Evolutionary conservation across 345 rosid genomes (phyloP).

Genomic region (Pistacia integerrima): DNA sequence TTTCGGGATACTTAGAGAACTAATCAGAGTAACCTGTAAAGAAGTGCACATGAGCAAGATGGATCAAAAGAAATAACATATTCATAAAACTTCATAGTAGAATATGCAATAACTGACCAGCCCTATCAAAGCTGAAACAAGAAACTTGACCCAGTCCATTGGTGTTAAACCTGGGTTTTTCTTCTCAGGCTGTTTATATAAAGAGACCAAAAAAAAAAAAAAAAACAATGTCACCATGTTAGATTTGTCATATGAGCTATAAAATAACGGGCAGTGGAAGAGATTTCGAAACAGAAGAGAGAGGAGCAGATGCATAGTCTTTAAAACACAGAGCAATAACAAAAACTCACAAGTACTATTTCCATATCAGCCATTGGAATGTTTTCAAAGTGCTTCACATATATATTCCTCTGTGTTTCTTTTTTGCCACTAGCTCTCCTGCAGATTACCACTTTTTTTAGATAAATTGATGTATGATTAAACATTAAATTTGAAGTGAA

Average conservation of each 20-base stretch:
- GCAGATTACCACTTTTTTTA: slow-evolving; percentile 27
- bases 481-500: background rate
- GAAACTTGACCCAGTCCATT: slow-evolving; percentile 97
- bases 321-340: background rate
- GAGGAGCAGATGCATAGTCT: slow-evolving; percentile 2
- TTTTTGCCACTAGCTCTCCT: slow-evolving; percentile 63
- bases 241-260: background rate
- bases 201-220: background rate
- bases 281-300: slow-evolving; percentile 1
- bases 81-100: background rate
- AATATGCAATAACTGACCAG: slow-evolving; percentile 53
- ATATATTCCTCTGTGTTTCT: slow-evolving; percentile 64
- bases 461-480: background rate
- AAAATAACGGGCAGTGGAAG: background rate
- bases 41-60: background rate
- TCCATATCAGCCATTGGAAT: slow-evolving; percentile 99
- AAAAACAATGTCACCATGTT: background rate
- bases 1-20: slow-evolving; percentile 54
- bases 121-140: slow-evolving; percentile 84
- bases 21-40: slow-evolving; percentile 69
- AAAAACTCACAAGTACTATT: slow-evolving; percentile 84
- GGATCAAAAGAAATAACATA: background rate
- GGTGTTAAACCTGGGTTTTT: slow-evolving; percentile 97
- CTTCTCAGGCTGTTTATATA: slow-evolving; percentile 81
- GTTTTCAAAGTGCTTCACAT: slow-evolving; percentile 91